These are phyloP conservation scores for Malus hybrid DNA, from an alignment of 331 rosid species.

Conservation along the genomic window DNA sequence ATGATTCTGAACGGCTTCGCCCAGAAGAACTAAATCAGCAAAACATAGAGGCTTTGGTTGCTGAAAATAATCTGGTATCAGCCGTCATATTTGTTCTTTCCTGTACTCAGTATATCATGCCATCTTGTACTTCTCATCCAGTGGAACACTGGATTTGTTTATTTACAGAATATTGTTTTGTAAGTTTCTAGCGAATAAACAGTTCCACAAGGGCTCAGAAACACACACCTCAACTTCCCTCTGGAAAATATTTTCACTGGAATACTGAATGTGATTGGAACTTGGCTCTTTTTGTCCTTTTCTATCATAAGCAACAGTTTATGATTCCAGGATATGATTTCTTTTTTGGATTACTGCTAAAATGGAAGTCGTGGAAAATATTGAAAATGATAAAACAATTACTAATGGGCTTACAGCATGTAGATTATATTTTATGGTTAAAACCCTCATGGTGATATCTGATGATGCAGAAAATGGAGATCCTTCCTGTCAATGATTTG, in stretches of 20 bases:
- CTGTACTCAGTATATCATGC: background rate
- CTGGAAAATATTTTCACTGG: background rate
- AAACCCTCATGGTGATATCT: constrained; percentile 2
- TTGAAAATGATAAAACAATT: constrained; percentile 8
- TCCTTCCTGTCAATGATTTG: constrained; percentile 93
- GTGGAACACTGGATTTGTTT: background rate
- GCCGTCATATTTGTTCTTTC: background rate
- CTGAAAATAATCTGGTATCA: constrained; percentile 88
- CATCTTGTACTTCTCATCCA: background rate
- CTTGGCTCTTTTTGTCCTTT: background rate
- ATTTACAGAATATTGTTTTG: background rate
- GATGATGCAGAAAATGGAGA: constrained; percentile 90
- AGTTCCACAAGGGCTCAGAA: background rate
- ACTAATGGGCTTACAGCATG: background rate
- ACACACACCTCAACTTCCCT: background rate
- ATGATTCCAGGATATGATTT: background rate
- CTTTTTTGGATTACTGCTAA: background rate
- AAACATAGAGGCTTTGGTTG: constrained; percentile 94
- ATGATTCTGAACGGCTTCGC: constrained; percentile 79
- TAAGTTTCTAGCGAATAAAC: background rate
- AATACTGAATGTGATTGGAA: background rate
- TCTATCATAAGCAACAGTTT: background rate
- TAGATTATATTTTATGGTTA: constrained; percentile 1
- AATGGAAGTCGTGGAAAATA: constrained; percentile 8
- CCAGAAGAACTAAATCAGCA: constrained; percentile 99